Evolutionary conservation across 148 eudicot genomes (phyloP), one percentile per base, ranked within the genome.

Genomic region (Fagopyrum esculentum): DNA sequence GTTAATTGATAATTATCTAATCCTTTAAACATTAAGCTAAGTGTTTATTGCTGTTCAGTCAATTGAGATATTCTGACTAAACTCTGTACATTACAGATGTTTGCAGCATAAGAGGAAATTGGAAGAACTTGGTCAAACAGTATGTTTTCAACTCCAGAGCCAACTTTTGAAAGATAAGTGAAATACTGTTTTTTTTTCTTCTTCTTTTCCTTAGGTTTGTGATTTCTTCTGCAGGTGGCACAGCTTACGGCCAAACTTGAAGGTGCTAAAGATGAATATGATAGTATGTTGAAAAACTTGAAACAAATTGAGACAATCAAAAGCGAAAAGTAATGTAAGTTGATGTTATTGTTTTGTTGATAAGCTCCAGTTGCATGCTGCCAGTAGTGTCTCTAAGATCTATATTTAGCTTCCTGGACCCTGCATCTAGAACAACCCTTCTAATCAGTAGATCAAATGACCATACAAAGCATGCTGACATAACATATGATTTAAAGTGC

Each of bases 121-220:
- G 79, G 79, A 83, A 82, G 86, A 82, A 82, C 93, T 92, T 48
- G 79, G 76, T 73, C 69, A 56, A 45, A 86, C 82, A 93, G 97
- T 92, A 88, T 72, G 55, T 57, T n/a, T 57, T n/a, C 8, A 73
- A 73, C 15, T 73, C 4, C 19, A 35, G 46, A 40, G 71, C 12
- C 46, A 66, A 30, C 69, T 29, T 45, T 12, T 43, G 6, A 52
- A 26, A 10, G 15, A 19, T 45, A 35, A 35, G 45, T 73, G 6
- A 52, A 44, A 30, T 29, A 35, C 19, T 57, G 17, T 59, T 29
- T 15, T n/a, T n/a, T 46, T 75, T 10, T 15, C 13, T n/a, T 46
- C 61, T 10, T 15, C 13, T 50, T 66, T 68, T 40, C 29, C 48
- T 47, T 50, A 9, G 45, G 19, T 5, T 45, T 61, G 19, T 72